Conservation (phyloP, 2,329 filamentous ascomycete genomes). For the Trichoderma koningiopsis region DNA sequence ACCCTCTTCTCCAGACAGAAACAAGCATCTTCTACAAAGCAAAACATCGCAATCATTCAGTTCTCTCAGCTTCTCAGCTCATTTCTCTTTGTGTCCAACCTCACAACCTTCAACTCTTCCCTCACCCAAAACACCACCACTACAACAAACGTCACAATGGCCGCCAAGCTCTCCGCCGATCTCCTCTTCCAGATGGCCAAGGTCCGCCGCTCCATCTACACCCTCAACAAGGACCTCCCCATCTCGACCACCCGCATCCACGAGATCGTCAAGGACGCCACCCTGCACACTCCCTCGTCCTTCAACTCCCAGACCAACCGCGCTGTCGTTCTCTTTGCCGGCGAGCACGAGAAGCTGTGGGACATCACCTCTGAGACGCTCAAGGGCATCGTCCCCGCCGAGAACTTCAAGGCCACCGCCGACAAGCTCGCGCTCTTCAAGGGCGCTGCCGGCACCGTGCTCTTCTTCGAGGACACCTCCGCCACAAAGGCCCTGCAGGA, state of each 20-base stretch:
- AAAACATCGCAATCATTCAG: conserved; percentile 17
- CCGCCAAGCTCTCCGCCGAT: conserved; percentile 47
- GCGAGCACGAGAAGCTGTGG: conserved; percentile 88
- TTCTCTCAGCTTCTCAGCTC: conserved; percentile 14
- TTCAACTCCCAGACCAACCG: conserved; percentile 91
- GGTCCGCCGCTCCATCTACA: conserved; percentile 70
- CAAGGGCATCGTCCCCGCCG: conserved; percentile 62
- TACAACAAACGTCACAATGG: conserved; percentile 45
- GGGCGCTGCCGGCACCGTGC: conserved; percentile 74
- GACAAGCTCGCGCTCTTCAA: conserved; percentile 59
- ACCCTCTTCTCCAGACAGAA: not conserved
- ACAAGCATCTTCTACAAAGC: not conserved
- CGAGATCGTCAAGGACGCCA: conserved; percentile 64
- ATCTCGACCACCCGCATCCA: conserved; percentile 56
- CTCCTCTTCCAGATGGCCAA: conserved; percentile 66
- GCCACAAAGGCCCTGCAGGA: conserved; percentile 67
- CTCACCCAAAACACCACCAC: conserved; percentile 19
- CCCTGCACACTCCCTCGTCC: conserved; percentile 72
- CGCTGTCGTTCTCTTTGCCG: conserved; percentile 74
- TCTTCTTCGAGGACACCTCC: conserved; percentile 83
- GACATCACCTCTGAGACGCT: conserved; percentile 62
- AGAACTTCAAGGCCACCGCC: conserved; percentile 58
- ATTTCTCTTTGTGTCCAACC: conserved; percentile 19
- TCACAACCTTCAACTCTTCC: conserved; percentile 9
- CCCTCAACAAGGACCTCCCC: conserved; percentile 64